phyloP scores from a whole-genome alignment of 2,329 filamentous ascomycete species.

The Calonectria pauciramosa region DNA sequence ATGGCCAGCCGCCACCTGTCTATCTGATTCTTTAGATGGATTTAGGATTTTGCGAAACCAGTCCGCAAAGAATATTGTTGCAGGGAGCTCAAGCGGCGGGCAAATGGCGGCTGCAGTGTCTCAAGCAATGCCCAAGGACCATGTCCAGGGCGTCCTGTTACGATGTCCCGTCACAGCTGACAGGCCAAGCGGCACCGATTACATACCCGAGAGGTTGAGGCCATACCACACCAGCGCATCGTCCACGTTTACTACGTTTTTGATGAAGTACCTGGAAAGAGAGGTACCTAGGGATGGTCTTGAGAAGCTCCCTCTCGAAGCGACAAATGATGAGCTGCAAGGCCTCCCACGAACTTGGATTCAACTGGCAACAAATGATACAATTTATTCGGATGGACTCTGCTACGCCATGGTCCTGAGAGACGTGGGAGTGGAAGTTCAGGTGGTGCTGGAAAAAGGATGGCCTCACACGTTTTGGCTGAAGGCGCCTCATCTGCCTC shows the following conservation, averaged over 20 bases:
- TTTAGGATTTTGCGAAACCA: conserved; percentile 42
- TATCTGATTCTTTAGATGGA: conserved; percentile 58
- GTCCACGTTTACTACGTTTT: conserved; percentile 53
- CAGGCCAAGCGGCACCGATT: conserved; percentile 52
- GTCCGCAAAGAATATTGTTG: conserved; percentile 49
- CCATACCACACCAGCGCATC: conserved; percentile 56
- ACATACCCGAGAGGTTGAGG: conserved; percentile 54
- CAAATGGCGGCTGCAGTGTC: conserved; percentile 61
- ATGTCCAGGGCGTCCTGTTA: conserved; percentile 58
- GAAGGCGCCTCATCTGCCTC: conserved; percentile 56
- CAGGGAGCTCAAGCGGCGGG: conserved; percentile 63
- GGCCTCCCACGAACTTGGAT: conserved; percentile 60
- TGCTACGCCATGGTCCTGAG: conserved; percentile 62
- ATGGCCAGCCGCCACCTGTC: conserved; percentile 54
- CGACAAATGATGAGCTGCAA: conserved; percentile 43
- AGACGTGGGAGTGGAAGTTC: conserved; percentile 55
- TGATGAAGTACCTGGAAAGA: conserved; percentile 50
- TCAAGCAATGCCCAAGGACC: conserved; percentile 45
- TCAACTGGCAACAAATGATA: conserved; percentile 65
- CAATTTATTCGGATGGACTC: conserved; percentile 64
- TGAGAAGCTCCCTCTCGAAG: conserved; percentile 58
- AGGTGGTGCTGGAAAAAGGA: conserved; percentile 58
- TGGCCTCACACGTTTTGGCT: conserved; percentile 69
- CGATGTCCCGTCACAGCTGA: conserved; percentile 64
- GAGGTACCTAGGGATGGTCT: conserved; percentile 56